Conservation (phyloP, 1,139 yeast genomes). For the Protomyces gravidus region DNA sequence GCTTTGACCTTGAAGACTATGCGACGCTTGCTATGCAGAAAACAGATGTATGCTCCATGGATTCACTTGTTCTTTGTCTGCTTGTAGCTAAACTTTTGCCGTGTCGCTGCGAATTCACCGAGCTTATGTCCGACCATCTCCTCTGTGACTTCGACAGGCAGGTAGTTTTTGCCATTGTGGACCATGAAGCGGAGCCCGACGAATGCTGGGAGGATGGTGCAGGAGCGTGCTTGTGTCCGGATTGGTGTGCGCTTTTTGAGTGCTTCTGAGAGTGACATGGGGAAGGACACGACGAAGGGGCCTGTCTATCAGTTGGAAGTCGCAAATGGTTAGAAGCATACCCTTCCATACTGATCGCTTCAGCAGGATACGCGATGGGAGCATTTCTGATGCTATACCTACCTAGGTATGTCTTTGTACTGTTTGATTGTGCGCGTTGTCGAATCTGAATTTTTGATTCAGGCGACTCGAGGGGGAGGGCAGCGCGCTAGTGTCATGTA, state of each 20-base stretch:
- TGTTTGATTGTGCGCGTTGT: too few species aligned
- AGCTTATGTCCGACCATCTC: constrained; percentile 97
- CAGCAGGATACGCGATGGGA: constrained; percentile 50
- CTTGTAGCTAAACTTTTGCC: constrained; percentile 43
- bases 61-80: constrained; percentile 27
- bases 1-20: too few species aligned
- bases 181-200: constrained; percentile 79
- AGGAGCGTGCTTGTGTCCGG: constrained; percentile 88
- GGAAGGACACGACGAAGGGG: constrained; percentile 84
- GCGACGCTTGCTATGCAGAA: too few species aligned
- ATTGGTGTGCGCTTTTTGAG: constrained; percentile 75
- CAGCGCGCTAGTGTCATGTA: too few species aligned
- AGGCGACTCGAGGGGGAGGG: too few species aligned
- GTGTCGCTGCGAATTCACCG: constrained; percentile 92
- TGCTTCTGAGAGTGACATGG: constrained; percentile 72
- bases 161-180: constrained; percentile 93
- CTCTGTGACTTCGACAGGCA: constrained; percentile 78
- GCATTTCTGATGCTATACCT: constrained; percentile 51
- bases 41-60: too few species aligned
- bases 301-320: constrained; percentile 45
- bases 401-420: too few species aligned
- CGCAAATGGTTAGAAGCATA: constrained; percentile 34
- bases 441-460: too few species aligned
- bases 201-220: constrained; percentile 91
- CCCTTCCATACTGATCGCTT: constrained; percentile 79